Evolutionary conservation across 805 yeast species (phyloP).

Genomic region (Cyberlindnera sargentensis): DNA sequence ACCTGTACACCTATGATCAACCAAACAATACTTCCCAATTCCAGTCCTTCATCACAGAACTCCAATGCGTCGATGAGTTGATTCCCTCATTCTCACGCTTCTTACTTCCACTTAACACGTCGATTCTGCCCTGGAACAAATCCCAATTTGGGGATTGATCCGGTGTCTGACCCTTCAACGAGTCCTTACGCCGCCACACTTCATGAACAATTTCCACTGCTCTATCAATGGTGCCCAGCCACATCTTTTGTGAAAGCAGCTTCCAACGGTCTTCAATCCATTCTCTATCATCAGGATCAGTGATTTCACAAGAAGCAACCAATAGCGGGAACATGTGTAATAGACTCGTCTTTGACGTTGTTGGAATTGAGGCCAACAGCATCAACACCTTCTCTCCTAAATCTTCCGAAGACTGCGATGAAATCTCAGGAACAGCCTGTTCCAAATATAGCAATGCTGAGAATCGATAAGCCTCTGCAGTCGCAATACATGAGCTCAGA

Average conservation of each 20-base stretch:
- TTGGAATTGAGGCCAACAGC: conserved; percentile 56
- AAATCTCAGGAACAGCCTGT: conserved; percentile 67
- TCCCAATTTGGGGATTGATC: conserved; percentile 13
- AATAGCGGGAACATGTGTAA: conserved; percentile 61
- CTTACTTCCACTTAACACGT: conserved; percentile 15
- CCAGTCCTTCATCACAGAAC: conserved; percentile 67
- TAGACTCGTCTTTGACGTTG: conserved; percentile 46
- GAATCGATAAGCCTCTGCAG: conserved; percentile 64
- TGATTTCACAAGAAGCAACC: conserved; percentile 61
- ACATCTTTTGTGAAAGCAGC: conserved; percentile 42
- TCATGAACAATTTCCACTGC: conserved; percentile 65
- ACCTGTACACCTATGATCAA: not conserved
- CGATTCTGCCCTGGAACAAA: conserved; percentile 18
- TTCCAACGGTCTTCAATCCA: conserved; percentile 59
- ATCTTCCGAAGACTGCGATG: conserved; percentile 44
- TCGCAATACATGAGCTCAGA: conserved; percentile 51
- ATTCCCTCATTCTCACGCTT: conserved; percentile 34
- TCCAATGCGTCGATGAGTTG: conserved; percentile 55
- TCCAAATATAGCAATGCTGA: conserved; percentile 54
- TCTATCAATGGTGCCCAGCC: conserved; percentile 62
- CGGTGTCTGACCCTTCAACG: conserved; percentile 1
- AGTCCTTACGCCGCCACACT: conserved; percentile 60
- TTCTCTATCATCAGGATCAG: conserved; percentile 47
- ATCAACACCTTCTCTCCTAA: conserved; percentile 55
- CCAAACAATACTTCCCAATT: conserved; percentile 65